Conservation (phyloP, 768 basidiomycete genomes). For the Tulasnella sp. region DNA sequence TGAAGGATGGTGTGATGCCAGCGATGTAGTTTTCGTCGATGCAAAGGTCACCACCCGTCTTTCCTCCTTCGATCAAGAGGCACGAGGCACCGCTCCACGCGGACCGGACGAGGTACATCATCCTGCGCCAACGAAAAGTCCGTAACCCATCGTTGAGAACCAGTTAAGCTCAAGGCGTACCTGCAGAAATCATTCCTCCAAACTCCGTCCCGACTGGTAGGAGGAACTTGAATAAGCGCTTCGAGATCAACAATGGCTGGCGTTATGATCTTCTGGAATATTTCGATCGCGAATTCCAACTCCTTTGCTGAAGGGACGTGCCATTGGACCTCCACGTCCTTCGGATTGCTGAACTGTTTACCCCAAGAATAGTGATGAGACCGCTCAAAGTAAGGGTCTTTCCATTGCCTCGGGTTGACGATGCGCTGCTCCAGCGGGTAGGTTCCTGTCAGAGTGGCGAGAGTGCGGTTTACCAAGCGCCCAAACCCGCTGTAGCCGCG, state of each 20-base stretch:
- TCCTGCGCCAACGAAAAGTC: conserved; percentile 40
- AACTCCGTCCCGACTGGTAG: conserved; percentile 56
- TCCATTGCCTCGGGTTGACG: conserved; percentile 78
- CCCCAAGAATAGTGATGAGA: conserved; percentile 75
- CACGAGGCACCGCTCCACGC: conserved; percentile 74
- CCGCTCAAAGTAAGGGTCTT: conserved; percentile 59
- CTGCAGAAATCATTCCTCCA: conserved; percentile 82
- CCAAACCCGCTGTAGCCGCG: conserved; percentile 81
- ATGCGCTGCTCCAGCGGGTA: conserved; percentile 77
- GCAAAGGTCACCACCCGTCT: conserved; percentile 45
- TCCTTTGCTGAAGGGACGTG: conserved; percentile 71
- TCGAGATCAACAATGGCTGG: conserved; percentile 70
- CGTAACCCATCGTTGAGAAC: neutral
- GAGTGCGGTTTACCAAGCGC: conserved; percentile 65
- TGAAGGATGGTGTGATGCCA: conserved; percentile 61
- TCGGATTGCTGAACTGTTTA: conserved; percentile 57
- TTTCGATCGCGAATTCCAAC: conserved; percentile 71
- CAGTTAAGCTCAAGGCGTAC: conserved; percentile 38
- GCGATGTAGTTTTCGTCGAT: conserved; percentile 62
- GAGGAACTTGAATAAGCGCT: conserved; percentile 49
- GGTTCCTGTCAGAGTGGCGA: conserved; percentile 68
- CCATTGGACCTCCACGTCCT: conserved; percentile 84
- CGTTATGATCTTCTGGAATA: conserved; percentile 62
- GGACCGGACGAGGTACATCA: conserved; percentile 66
- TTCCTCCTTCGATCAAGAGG: conserved; percentile 59